Evolutionary conservation across 1,284 basidiomycete species (phyloP).

Genomic region (Caloboletus inedulis): DNA sequence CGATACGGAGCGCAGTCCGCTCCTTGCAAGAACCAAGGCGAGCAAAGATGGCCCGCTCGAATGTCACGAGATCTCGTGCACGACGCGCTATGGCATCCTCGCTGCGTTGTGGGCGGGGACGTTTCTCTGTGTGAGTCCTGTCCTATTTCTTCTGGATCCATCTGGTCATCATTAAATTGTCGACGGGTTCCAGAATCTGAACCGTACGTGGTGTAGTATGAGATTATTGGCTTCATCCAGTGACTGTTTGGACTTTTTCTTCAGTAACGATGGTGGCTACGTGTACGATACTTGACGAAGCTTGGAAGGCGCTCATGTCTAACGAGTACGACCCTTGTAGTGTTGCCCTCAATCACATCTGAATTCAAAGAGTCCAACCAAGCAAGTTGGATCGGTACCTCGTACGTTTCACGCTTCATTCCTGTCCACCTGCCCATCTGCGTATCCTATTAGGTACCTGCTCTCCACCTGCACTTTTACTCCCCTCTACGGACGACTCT

Average conservation of each 20-base stretch:
- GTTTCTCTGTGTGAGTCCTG: constrained; percentile 19
- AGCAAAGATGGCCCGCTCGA: background rate
- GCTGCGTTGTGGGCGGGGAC: constrained; percentile 18
- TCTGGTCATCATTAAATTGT: background rate
- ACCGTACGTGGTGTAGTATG: constrained; percentile 14
- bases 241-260: background rate
- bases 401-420: constrained; percentile 8
- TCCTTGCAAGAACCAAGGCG: constrained; percentile 2
- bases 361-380: constrained; percentile 23
- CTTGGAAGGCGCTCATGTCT: background rate
- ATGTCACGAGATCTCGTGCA: constrained; percentile 9
- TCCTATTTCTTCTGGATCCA: background rate
- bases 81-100: constrained; percentile 16
- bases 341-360: constrained; percentile 21
- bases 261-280: constrained; percentile 29
- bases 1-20: constrained; percentile 9
- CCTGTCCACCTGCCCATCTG: no score
- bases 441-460: constrained; percentile 8
- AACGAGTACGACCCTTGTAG: constrained; percentile 4
- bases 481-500: constrained; percentile 23
- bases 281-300: constrained; percentile 1
- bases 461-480: constrained; percentile 24
- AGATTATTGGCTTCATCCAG: background rate
- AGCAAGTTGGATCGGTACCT: constrained; percentile 25
- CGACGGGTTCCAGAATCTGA: constrained; percentile 13